Conservation (phyloP, 495 filamentous ascomycete genomes). For the Hyaloscypha hepaticicola region DNA sequence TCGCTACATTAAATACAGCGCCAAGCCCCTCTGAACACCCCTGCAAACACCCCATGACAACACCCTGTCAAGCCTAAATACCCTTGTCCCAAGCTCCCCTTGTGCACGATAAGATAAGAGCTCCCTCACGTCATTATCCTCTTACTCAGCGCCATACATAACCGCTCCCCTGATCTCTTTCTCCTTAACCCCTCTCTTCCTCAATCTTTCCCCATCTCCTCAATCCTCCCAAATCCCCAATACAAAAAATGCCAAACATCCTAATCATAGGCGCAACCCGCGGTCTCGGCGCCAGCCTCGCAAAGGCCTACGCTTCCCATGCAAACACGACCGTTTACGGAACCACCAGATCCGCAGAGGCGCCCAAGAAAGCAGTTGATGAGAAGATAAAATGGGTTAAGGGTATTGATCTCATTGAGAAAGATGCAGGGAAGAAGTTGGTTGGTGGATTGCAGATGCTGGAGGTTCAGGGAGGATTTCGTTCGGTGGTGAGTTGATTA, state of each 20-base stretch:
- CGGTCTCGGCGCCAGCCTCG: constrained; percentile 63
- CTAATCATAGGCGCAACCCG: constrained; percentile 68
- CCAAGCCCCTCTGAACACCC: not conserved
- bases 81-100: not conserved
- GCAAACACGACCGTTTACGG: constrained; percentile 52
- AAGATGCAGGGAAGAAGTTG: constrained; percentile 41
- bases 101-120: not conserved
- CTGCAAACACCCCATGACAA: not conserved
- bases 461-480: constrained; percentile 36
- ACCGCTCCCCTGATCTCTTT: not conserved
- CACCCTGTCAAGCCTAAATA: not conserved
- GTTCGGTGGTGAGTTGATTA: constrained; percentile 44
- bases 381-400: constrained; percentile 39
- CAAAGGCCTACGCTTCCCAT: constrained; percentile 54
- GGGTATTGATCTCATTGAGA: constrained; percentile 43
- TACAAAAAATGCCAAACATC: constrained; percentile 47
- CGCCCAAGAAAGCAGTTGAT: constrained; percentile 28
- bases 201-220: not conserved
- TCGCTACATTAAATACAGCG: too few species aligned
- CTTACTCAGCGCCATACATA: not conserved
- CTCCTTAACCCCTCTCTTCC: not conserved
- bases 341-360: constrained; percentile 50
- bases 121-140: not conserved
- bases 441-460: constrained; percentile 40
- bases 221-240: not conserved